Evolutionary conservation across 169 alveolate genomes (phyloP), one percentile per base, ranked within the genome.

Genomic region (Cryptosporidium tyzzeri): DNA sequence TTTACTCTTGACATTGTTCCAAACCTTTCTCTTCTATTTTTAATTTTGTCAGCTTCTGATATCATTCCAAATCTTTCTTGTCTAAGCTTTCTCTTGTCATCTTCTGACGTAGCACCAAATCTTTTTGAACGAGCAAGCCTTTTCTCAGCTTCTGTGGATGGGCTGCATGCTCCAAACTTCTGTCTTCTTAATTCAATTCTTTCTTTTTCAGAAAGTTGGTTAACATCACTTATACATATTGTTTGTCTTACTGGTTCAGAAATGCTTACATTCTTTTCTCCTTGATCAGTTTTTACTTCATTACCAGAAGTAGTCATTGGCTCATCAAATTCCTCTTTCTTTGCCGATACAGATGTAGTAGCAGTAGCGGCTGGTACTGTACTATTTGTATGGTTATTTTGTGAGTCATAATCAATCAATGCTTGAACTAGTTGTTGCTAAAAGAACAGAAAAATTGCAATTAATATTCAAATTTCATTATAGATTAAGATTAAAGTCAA

Each of bases 401-500:
- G 65, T 26, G 80, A n/a, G 41, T 80, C 89, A 29, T 61, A 67
- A 18, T 61, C 74, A 18, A 80, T 10, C 61, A 80, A 39, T 26
- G 89, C 89, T 35, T 80, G 80, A 39, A 80, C 65, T 2, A 80
- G 65, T 80, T 80, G 89, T 65, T 80, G 89, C 86, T 73, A 9
- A 41, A 31, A 44, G 48, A 44, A 44, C 58, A 65, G 18, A 23
- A 45, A 2, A 55, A 73, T 4, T 8, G 9, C 31, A 29, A 18
- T 31, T 73, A 35, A 51, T 55, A 29, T 73, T 26, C 16, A 12
- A 18, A 6, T 55, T 26, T 23, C 4, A 55, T 55, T 9, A 21
- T 6, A 6, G 67, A 8, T 9, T 55, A 55, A 21, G 7, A n/a
- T 37, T 55, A 0, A 5, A n/a, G 14, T 29, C 37, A 26, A 44